Evolutionary conservation across 2,329 filamentous ascomycete genomes (phyloP), one percentile per base, ranked within the genome.

Genomic region (Colletotrichum sp.): DNA sequence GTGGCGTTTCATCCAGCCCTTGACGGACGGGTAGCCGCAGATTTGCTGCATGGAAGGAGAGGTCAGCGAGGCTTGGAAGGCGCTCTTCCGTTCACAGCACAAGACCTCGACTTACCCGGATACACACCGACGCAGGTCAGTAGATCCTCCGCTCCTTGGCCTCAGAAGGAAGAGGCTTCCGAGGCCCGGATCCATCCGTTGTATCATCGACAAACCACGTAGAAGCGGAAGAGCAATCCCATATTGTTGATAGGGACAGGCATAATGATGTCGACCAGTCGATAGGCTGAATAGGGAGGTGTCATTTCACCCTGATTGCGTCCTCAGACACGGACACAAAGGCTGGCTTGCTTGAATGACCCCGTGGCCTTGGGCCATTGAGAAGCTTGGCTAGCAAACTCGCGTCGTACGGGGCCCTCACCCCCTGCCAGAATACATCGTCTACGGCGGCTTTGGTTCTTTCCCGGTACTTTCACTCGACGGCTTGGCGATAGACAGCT

Each of bases 1-100:
- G 86, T 87, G 86, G 86, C 86, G 84, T 85, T 84, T 87, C 82
- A 82, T 85, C 85, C 84, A 83, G 82, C 80, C 80, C 85, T 84
- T 86, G 83, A 84, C 82, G 82, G 83, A 81, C 88, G 88, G 88
- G 81, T 88, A 83, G 82, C 81, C 88, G 88, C 88, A 89, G 86
- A 80, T 80, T 79, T 84, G 81, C 84, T 85, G 85, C 86, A 85
- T 85, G 82, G 82, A 82, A 83, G 82, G 83, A 81, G 81, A 82
- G 80, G 78, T 80, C 81, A 80, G 80, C 80, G 79, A 78, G 73
- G 77, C 74, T 72, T 77, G 72, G 74, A 71, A 76, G 58, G n/a
- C 65, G 58, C 43, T 71, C 70, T 65, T 71, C 69, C 61, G 57
- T 70, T 66, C 74, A 64, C 57, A 34, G 43, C 38, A 26, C 48